These are phyloP conservation scores for Penicillium sp. DNA, from an alignment of 2,329 filamentous ascomycete species.

Conservation along the genomic window DNA sequence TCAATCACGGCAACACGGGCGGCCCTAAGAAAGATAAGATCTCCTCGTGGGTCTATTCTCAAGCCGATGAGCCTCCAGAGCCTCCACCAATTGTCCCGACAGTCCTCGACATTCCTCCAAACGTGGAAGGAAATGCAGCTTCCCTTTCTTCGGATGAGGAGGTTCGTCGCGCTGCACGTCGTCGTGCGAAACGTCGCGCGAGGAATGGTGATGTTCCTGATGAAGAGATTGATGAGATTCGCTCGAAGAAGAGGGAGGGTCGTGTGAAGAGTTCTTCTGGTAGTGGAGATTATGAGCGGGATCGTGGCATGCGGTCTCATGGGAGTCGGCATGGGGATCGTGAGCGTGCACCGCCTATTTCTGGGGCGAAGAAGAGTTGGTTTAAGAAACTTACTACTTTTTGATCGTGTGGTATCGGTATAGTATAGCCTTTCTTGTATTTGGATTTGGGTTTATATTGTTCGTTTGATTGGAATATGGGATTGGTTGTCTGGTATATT, in stretches of 20 bases:
- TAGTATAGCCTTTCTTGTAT: too few relatives aligned
- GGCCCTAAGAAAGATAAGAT: slow-evolving; percentile 47
- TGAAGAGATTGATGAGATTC: slow-evolving; percentile 44
- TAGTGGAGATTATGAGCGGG: slow-evolving; percentile 46
- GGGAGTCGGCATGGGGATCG: slow-evolving; percentile 29
- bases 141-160: slow-evolving; percentile 51
- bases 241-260: slow-evolving; percentile 37
- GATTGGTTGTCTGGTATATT: neutral
- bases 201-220: slow-evolving; percentile 43
- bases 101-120: slow-evolving; percentile 48
- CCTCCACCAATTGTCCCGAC: slow-evolving; percentile 52
- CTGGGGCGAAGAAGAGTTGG: slow-evolving; percentile 46
- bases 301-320: slow-evolving; percentile 37
- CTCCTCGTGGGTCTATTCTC: slow-evolving; percentile 55
- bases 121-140: slow-evolving; percentile 33
- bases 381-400: slow-evolving; percentile 48
- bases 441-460: neutral
- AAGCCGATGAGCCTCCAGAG: slow-evolving; percentile 53
- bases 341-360: slow-evolving; percentile 27
- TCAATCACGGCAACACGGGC: slow-evolving; percentile 26
- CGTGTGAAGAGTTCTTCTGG: slow-evolving; percentile 46
- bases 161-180: slow-evolving; percentile 41
- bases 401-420: too few relatives aligned
- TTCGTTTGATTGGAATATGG: neutral
- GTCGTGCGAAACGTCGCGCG: slow-evolving; percentile 44